Evolutionary conservation across 2,329 filamentous ascomycete species (phyloP).

Genomic region (Cladosporium phlei): DNA sequence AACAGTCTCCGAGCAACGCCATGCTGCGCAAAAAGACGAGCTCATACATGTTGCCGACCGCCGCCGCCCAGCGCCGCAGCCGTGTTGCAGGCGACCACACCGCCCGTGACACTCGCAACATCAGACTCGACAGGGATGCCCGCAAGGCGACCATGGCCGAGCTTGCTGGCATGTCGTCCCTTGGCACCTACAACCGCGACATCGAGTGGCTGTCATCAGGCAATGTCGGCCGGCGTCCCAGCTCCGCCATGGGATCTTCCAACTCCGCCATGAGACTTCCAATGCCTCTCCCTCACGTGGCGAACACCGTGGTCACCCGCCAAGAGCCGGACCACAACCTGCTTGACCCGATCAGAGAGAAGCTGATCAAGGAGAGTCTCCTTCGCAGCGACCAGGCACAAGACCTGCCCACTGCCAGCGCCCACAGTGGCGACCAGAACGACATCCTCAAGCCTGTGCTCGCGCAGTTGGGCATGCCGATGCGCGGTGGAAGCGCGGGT

Average conservation of each 20-base stretch:
- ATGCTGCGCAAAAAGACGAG: not conserved
- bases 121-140: too few species aligned
- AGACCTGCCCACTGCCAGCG: not conserved
- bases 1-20: not conserved
- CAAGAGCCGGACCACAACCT: conserved; percentile 21
- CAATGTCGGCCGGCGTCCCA: too few species aligned
- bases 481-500: too few species aligned
- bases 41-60: not conserved
- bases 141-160: not conserved
- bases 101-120: not conserved
- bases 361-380: conserved; percentile 5
- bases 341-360: conserved; percentile 20
- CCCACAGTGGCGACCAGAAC: not conserved
- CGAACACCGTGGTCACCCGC: conserved; percentile 19
- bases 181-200: not conserved
- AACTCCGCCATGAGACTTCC: not conserved
- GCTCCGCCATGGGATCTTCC: not conserved
- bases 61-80: not conserved
- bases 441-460: not conserved
- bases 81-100: not conserved
- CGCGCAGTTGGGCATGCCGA: not conserved
- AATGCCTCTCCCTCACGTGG: conserved; percentile 16
- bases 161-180: not conserved
- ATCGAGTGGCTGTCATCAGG: too few species aligned
- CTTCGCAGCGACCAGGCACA: not conserved